Conservation (phyloP, 768 basidiomycete species). For the Lentinula sp. region DNA sequence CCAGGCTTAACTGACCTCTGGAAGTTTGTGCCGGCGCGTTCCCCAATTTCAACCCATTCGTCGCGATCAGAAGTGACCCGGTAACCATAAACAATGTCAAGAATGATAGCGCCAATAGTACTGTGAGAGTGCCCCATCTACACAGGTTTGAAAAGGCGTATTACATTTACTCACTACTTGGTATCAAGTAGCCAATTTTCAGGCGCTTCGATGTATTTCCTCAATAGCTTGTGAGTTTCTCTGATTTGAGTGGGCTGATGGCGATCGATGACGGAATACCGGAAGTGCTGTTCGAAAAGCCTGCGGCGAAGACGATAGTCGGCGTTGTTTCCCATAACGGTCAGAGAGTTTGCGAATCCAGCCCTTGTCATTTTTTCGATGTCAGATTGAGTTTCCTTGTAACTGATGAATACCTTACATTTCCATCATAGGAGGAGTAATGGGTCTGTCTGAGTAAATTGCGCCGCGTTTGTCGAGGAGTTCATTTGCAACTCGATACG, state of each 20-base stretch:
- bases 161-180: not conserved
- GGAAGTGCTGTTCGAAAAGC: not conserved
- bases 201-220: not conserved
- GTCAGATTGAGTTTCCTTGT: not conserved
- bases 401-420: not conserved
- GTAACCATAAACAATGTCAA: not conserved
- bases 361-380: not conserved
- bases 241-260: not conserved
- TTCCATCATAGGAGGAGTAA: not conserved
- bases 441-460: constrained; percentile 1
- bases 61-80: constrained; percentile 1
- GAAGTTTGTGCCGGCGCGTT: not conserved
- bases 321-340: not conserved
- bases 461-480: not conserved
- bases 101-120: not conserved
- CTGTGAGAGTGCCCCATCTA: not conserved
- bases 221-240: not conserved
- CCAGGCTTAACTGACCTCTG: not conserved
- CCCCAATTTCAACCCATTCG: not conserved
- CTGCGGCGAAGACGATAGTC: not conserved
- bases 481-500: not conserved
- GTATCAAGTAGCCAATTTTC: not conserved
- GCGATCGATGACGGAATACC: not conserved
- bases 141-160: not conserved
- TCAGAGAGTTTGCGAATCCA: not conserved